Conservation (phyloP, 768 basidiomycete species). For the Rhizopogon rudus region DNA sequence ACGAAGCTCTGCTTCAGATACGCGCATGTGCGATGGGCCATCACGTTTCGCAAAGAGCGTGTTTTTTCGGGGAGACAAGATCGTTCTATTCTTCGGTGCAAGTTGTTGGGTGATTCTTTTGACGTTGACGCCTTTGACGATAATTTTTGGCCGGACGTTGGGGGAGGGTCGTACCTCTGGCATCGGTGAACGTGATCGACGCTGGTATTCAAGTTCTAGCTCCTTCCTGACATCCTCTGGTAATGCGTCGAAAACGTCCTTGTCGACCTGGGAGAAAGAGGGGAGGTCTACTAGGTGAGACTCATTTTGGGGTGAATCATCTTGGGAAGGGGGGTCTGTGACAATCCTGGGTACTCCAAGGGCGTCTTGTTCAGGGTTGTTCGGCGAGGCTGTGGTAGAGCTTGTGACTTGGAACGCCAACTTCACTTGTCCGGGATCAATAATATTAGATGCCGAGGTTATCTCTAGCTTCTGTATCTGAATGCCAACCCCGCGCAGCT, state of each 20-base stretch:
- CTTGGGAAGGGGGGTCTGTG: conserved; percentile 31
- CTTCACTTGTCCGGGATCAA: conserved; percentile 50
- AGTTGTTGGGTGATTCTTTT: conserved; percentile 61
- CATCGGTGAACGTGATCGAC: conserved; percentile 50
- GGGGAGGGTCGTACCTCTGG: conserved; percentile 9
- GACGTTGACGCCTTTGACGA: conserved; percentile 37
- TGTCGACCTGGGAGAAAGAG: conserved; percentile 73
- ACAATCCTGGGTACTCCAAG: conserved; percentile 14
- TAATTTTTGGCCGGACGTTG: conserved; percentile 8
- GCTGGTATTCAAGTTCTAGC: conserved; percentile 60
- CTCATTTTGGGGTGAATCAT: conserved; percentile 10
- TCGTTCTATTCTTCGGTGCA: conserved; percentile 47
- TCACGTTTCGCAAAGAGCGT: conserved; percentile 33
- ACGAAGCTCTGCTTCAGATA: conserved; percentile 53
- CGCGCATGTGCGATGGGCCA: conserved; percentile 32
- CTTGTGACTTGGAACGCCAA: conserved; percentile 47
- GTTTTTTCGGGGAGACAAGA: conserved; percentile 33
- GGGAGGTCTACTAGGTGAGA: conserved; percentile 43
- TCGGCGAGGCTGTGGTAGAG: neutral
- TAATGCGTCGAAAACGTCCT: conserved; percentile 62
- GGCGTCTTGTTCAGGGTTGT: neutral
- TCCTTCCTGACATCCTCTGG: conserved; percentile 68
- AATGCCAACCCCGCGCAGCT: conserved; percentile 89
- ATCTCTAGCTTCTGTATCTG: conserved; percentile 87
- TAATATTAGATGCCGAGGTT: conserved; percentile 22